Base-by-base conservation (phyloP, 2,329 filamentous ascomycete species). In the Pochonia chlamydosporia region DNA sequence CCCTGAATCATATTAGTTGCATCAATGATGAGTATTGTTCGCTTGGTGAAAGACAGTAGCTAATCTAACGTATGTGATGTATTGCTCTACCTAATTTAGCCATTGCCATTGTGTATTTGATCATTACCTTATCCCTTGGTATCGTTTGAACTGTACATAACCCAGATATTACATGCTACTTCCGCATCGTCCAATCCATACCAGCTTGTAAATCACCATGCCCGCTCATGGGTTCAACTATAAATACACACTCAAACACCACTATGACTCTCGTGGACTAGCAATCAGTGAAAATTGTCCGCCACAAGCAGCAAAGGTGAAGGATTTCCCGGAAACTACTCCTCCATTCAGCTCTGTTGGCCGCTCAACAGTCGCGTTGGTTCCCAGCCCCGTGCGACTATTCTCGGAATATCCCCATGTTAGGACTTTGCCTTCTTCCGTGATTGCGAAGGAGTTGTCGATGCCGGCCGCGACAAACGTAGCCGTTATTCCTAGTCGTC, bases 401-500 rank as follows among this genome's bases (percentile, higher is more conserved):
- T 81, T 85, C 33, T 77, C 78, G 9, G 78, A 83, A 67, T 89
- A 89, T 3, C 86, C 86, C 85, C 85, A 89, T 4, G 77, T 77
- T 64, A 81, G 88, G 11, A 82, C 82, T 55, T 78, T 77, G 49
- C 86, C 85, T 40, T 84, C 73, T 45, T 71, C 71, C 52, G 78
- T 79, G 56, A 89, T 73, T 30, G 78, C 82, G 48, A 89, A 76
- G 51, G 74, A 82, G 63, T 85, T 83, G 55, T 89, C 85, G 3
- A 78, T 78, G 24, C 79, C 82, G 40, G 81, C 79, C 13, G 78
- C 71, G 35, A 80, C 77, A n/a, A 54, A 55, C 1, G 42, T 47
- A 8, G 49, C 51, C 42, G 48, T 46, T 13, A 50, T 43, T 28
- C 25, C 54, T 52, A n/a, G 44, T 20, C 23, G 21, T 5, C 20